phyloP scores from a whole-genome alignment of 164 flowering plant species.

The Umbilicus rupestris region DNA sequence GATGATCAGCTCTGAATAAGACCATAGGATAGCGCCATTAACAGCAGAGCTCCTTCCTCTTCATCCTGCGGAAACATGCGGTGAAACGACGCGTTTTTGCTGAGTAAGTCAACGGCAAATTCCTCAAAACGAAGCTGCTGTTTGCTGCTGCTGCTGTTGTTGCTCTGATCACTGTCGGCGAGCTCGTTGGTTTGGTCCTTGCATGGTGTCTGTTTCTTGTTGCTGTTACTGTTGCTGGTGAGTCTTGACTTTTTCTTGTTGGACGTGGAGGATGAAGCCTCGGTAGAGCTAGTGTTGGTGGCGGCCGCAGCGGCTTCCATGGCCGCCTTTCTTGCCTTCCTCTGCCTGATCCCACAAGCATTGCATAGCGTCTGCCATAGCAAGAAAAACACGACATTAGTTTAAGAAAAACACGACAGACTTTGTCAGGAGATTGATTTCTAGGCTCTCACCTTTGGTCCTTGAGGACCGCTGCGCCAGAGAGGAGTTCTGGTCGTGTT shows the following conservation, averaged over 20 bases:
- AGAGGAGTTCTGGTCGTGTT: slow-evolving; percentile 43
- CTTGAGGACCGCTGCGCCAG: slow-evolving; percentile 36
- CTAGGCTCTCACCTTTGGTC: slow-evolving; percentile 30
- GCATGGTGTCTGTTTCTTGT: slow-evolving; percentile 1
- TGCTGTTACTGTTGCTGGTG: slow-evolving; percentile 12
- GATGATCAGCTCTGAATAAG: slow-evolving; percentile 13
- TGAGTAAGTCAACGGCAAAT: slow-evolving; percentile 13
- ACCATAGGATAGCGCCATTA: slow-evolving; percentile 32
- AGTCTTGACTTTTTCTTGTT: slow-evolving; percentile 13
- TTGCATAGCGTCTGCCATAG: slow-evolving; percentile 44
- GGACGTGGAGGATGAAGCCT: slow-evolving; percentile 5
- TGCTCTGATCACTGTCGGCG: neutral
- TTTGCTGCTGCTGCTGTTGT: neutral
- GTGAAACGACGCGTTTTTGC: slow-evolving; percentile 17
- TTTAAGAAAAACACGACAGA: too few species aligned
- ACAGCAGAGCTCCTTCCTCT: slow-evolving; percentile 31
- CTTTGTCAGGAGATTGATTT: too few species aligned
- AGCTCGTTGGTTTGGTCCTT: slow-evolving; percentile 7
- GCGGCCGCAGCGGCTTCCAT: slow-evolving; percentile 21
- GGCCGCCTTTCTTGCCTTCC: slow-evolving; percentile 40
- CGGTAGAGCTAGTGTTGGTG: neutral
- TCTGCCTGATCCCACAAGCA: slow-evolving; percentile 50
- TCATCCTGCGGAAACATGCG: slow-evolving; percentile 25
- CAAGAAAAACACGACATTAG: neutral
- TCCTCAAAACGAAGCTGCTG: slow-evolving; percentile 21